Evolutionary conservation across 1,139 yeast species (phyloP).

Genomic region (Saccharomyces hybrid): DNA sequence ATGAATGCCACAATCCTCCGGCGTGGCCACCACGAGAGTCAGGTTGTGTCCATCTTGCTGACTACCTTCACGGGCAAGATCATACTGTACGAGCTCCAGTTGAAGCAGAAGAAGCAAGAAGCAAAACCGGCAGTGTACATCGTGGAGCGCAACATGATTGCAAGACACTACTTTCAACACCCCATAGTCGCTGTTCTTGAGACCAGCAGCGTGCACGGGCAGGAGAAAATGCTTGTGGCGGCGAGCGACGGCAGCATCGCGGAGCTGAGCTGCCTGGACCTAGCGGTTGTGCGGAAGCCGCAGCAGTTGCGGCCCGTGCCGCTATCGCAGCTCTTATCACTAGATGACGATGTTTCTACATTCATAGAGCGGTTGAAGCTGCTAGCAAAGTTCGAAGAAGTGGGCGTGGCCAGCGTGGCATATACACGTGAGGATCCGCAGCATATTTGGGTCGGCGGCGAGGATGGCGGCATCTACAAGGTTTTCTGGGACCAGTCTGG

Average conservation of each 20-base stretch:
- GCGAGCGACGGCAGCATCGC: neutral
- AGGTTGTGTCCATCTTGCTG: neutral
- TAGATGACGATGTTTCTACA: neutral
- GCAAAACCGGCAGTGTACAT: neutral
- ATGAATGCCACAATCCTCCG: neutral
- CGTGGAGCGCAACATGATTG: constrained; percentile 18
- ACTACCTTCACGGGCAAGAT: constrained; percentile 20
- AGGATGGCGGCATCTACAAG: constrained; percentile 27
- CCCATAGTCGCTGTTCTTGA: neutral
- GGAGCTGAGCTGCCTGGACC: neutral
- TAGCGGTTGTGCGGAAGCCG: neutral
- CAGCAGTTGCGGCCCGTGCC: neutral
- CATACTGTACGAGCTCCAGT: constrained; percentile 20
- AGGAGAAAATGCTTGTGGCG: neutral
- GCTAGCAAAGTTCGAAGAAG: constrained; percentile 16
- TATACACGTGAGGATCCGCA: constrained; percentile 17
- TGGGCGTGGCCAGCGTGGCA: constrained; percentile 16
- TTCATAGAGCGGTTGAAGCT: constrained; percentile 12
- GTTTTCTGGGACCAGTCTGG: constrained; percentile 9
- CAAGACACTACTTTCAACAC: constrained; percentile 16
- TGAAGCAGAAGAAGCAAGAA: neutral
- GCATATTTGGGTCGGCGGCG: constrained; percentile 20
- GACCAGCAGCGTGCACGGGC: neutral
- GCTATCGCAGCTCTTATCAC: neutral
- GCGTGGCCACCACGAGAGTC: neutral